These are phyloP conservation scores for Mesembryanthemum crystallinum DNA, from an alignment of 148 eudicot genomes.

Conservation along the genomic window DNA sequence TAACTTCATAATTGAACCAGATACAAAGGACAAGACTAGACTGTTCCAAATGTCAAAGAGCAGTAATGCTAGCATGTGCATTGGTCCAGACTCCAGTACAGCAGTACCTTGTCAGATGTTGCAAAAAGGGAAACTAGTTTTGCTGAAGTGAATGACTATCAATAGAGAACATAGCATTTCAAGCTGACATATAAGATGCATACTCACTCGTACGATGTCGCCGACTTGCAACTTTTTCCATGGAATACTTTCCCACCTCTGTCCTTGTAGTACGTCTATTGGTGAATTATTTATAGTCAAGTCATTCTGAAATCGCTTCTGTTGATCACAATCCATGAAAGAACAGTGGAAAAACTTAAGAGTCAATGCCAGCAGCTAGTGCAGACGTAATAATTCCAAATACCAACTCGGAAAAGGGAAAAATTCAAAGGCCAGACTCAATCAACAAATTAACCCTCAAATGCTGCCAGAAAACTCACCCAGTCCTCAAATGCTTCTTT, in stretches of 20 bases:
- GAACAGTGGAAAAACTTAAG: conserved; percentile 8
- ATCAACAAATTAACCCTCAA: not conserved
- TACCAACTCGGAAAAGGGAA: not conserved
- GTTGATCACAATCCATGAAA: conserved; percentile 31
- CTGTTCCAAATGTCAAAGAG: too few relatives aligned
- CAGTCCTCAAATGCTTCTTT: conserved; percentile 99
- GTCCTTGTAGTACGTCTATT: conserved; percentile 68
- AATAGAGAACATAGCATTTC: not conserved
- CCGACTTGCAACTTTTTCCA: conserved; percentile 96
- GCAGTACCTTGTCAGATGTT: too few relatives aligned
- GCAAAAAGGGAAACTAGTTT: not conserved
- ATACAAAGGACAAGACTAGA: too few relatives aligned
- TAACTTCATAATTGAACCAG: too few relatives aligned
- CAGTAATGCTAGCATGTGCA: too few relatives aligned
- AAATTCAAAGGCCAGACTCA: not conserved
- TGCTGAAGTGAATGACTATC: not conserved
- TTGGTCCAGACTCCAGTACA: too few relatives aligned
- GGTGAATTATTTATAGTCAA: conserved; percentile 71
- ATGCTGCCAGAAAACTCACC: conserved; percentile 50
- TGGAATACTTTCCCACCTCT: conserved; percentile 59
- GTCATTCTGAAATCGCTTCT: conserved; percentile 97
- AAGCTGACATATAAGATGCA: conserved; percentile 13
- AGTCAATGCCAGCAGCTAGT: conserved; percentile 15
- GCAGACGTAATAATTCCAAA: not conserved
- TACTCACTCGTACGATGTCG: conserved; percentile 84